Percentiles rank a stretch among this genome's conserved stretches.
phyloP scores from a whole-genome alignment of 163 green algal species.

The Chloromonas sp. region DNA sequence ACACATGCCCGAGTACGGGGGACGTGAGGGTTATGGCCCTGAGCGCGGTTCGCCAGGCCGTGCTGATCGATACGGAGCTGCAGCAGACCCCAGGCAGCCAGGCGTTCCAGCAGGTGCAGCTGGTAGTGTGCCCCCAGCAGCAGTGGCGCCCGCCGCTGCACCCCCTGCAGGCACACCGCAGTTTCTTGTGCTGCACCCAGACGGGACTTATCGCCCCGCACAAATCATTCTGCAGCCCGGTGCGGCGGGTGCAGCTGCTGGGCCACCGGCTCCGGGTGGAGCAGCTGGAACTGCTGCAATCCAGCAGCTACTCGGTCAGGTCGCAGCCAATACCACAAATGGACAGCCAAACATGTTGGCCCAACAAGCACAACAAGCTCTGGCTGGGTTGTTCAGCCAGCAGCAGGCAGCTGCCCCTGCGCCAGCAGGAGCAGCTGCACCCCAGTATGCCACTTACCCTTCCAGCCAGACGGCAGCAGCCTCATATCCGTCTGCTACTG shows the following conservation, averaged over 20 bases:
- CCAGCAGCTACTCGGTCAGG: neutral
- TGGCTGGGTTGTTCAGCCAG: neutral
- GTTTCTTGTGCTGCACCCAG: constrained; percentile 12
- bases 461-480: neutral
- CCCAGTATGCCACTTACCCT: neutral
- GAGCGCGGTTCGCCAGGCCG: no score
- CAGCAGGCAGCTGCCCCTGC: neutral
- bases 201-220: constrained; percentile 11
- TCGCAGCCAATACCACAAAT: neutral
- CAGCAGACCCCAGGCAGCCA: no score
- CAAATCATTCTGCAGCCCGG: neutral
- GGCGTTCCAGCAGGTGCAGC: no score
- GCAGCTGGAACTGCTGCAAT: neutral
- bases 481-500: neutral
- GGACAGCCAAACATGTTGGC: neutral
- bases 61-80: no score
- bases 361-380: neutral
- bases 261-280: neutral
- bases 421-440: constrained; percentile 11
- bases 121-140: no score
- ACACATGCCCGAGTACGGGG: no score
- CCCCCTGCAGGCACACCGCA: neutral
- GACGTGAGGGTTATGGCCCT: no score
- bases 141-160: no score
- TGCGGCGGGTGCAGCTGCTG: neutral